Evolutionary conservation across 2,329 filamentous ascomycete species (phyloP).

Genomic region (Cladophialophora psammophila): DNA sequence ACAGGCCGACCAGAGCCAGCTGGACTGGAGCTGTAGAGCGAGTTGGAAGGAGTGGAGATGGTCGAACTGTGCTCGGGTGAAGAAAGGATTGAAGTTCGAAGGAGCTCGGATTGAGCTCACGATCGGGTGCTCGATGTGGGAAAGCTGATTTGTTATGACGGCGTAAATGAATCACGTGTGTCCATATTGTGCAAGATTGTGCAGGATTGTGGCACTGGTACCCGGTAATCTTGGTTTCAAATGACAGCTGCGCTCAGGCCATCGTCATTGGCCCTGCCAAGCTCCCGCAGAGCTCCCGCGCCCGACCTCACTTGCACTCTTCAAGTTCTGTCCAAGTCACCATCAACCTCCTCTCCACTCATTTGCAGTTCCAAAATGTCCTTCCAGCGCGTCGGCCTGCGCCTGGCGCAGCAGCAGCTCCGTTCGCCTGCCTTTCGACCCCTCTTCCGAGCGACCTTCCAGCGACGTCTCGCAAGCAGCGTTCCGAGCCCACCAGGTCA

Average conservation of each 20-base stretch:
- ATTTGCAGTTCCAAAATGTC: slow-evolving; percentile 61
- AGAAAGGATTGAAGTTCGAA: slow-evolving; percentile 22
- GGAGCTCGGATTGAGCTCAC: slow-evolving; percentile 25
- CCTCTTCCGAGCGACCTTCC: slow-evolving; percentile 63
- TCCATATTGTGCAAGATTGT: background rate
- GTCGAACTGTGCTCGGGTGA: slow-evolving; percentile 17
- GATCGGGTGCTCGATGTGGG: slow-evolving; percentile 14
- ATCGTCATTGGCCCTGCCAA: slow-evolving; percentile 10
- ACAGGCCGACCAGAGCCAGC: slow-evolving; percentile 35
- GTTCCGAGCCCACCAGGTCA: slow-evolving; percentile 48
- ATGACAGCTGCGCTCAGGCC: slow-evolving; percentile 6
- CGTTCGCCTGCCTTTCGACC: slow-evolving; percentile 63
- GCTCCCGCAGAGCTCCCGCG: slow-evolving; percentile 11
- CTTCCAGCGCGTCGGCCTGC: slow-evolving; percentile 67
- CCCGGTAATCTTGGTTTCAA: background rate
- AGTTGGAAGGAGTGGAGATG: slow-evolving; percentile 37
- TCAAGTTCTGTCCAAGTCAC: background rate
- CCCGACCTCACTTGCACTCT: slow-evolving; percentile 15
- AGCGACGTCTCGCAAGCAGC: slow-evolving; percentile 70
- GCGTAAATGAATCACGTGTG: slow-evolving; percentile 6
- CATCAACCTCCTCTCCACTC: slow-evolving; percentile 31
- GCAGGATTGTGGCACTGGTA: background rate
- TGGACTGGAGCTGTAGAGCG: slow-evolving; percentile 34
- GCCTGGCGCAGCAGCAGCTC: slow-evolving; percentile 69
- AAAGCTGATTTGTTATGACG: slow-evolving; percentile 15